Evolutionary conservation across 441 rosid genomes (phyloP), one percentile per base, ranked within the genome.

Genomic region (Adansonia madagascariensis): DNA sequence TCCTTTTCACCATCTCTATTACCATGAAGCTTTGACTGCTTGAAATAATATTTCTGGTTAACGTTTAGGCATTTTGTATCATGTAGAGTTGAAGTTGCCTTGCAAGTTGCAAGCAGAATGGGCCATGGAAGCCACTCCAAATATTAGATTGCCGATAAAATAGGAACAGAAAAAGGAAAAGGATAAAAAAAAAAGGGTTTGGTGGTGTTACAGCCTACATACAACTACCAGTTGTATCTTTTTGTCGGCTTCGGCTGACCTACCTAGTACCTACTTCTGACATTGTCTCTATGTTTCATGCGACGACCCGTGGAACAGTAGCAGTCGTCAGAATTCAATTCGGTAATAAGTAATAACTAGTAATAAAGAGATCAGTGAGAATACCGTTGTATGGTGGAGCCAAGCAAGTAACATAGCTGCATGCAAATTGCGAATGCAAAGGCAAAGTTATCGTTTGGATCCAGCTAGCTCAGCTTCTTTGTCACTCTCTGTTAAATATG

Each of bases 201-300:
- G 24, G 66, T 12, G 10, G 6, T 55, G 8, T 35, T 71, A 18
- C 15, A 61, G 62, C 50, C 62, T 31, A 31, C 35, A 47, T 17
- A 31, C 35, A 47, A 62, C n/a, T 35, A 14, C 62, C 55, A 55
- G 64, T 62, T 63, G 71, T 63, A 31, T 59, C 27, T 63, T 62
- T 31, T 47, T 75, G 77, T 63, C 59, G 71, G 77, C 71, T 63
- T 49, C 3, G 15, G 77, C 77, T 63, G 61, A 43, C 60, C 61
- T 47, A 63, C 62, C 27, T 27, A 27, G 35, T 27, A 27, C 35
- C 35, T 27, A 27, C 35, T 27, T 55, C 35, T 72, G 75, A 72
- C 18, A 55, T 55, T 55, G 75, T 55, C 64, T 39, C 75, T 6
- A 55, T 55, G 50, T 41, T 72, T 55, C 39, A 10, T 39, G 52